Evolutionary conservation across 176 grass and related monocot species (phyloP).

Genomic region (Saccharum officinarum): DNA sequence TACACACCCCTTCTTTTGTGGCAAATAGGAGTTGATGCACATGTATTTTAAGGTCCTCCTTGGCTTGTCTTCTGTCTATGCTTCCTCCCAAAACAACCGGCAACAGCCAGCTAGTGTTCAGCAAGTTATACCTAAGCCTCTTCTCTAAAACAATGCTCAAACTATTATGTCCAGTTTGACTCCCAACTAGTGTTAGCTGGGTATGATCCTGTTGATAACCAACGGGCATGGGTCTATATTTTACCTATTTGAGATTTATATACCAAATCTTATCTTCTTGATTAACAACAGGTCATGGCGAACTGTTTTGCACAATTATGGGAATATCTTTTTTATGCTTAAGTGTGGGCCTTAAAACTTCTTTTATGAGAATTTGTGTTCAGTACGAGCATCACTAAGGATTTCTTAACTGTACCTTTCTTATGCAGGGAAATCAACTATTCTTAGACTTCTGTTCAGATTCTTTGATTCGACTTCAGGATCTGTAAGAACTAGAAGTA

Average conservation of each 20-base stretch:
- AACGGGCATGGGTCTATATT: background rate
- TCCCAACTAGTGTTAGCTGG: background rate
- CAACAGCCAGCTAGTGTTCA: background rate
- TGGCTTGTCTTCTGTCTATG: constrained; percentile 1
- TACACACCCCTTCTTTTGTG: constrained; percentile 5
- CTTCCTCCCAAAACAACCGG: background rate
- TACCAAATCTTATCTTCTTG: background rate
- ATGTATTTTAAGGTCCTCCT: constrained; percentile 5
- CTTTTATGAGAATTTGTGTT: background rate
- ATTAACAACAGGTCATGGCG: background rate
- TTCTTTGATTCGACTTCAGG: constrained; percentile 91
- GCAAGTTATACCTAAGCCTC: background rate
- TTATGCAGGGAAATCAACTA: constrained; percentile 90
- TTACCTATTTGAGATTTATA: background rate
- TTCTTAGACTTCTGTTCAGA: constrained; percentile 95
- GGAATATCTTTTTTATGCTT: constrained; percentile 8
- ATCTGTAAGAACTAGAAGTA: constrained; percentile 54
- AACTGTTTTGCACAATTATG: background rate
- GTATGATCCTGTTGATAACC: constrained; percentile 1
- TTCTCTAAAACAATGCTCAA: background rate
- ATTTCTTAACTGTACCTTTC: constrained; percentile 41
- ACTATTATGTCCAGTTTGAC: background rate
- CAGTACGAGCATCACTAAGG: background rate
- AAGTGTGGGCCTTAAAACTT: constrained; percentile 7
- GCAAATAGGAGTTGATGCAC: constrained; percentile 16